phyloP scores from a whole-genome alignment of 2,329 filamentous ascomycete species.

The Colletotrichum sp. region DNA sequence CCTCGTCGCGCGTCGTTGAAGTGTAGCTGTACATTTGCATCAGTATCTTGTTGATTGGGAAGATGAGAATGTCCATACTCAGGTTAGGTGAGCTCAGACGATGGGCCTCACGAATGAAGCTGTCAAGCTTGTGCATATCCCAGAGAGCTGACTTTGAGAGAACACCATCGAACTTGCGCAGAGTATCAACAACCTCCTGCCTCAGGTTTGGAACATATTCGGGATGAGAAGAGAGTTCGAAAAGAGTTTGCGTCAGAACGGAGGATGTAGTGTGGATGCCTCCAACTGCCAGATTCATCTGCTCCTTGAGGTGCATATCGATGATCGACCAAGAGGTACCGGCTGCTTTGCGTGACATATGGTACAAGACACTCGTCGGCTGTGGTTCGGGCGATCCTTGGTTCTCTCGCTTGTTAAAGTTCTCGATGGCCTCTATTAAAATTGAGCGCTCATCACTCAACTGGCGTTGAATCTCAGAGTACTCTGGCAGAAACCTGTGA shows the following conservation, averaged over 20 bases:
- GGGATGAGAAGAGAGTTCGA: neutral
- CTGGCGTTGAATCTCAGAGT: neutral
- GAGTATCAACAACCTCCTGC: neutral
- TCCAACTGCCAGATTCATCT: neutral
- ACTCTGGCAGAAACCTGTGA: neutral
- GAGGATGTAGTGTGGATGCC: neutral
- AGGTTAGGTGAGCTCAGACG: neutral
- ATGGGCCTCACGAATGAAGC: neutral
- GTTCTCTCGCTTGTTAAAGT: neutral
- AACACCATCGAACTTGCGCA: neutral
- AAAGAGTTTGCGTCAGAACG: neutral
- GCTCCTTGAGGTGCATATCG: neutral
- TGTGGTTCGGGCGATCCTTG: neutral
- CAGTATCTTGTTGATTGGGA: neutral
- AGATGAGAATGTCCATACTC: neutral
- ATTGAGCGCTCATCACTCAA: neutral
- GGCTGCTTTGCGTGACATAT: neutral
- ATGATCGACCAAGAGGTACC: neutral
- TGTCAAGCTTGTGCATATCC: neutral
- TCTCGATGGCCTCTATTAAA: neutral
- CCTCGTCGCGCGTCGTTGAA: neutral
- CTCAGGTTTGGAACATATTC: neutral
- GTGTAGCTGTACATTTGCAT: neutral
- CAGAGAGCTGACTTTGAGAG: neutral
- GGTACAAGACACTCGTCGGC: neutral